A percentile compares a stretch with the other conserved stretches of the same genome.
Conservation (phyloP, 345 rosid species). For the Arabidopsis suecica region DNA sequence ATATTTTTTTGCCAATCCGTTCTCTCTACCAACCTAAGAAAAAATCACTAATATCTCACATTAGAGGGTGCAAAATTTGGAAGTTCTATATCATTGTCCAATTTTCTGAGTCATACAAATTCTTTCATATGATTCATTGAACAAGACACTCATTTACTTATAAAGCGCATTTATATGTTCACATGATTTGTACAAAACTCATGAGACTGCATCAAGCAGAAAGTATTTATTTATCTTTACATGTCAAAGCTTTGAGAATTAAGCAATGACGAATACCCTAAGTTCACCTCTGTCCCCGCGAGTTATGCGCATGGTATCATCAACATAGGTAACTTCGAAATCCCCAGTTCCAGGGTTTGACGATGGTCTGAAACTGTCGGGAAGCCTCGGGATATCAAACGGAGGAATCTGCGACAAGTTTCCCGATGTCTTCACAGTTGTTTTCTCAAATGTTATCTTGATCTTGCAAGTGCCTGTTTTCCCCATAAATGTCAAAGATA, state of each 20-base stretch:
- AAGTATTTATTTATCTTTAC: constrained; percentile 1
- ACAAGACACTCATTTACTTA: background rate
- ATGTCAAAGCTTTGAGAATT: background rate
- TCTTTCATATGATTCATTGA: background rate
- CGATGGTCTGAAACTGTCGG: constrained; percentile 68
- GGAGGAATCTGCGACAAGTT: constrained; percentile 80
- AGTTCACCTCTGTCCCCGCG: constrained; percentile 92
- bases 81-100: background rate
- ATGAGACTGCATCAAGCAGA: background rate
- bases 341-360: constrained; percentile 72
- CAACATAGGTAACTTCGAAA: constrained; percentile 82
- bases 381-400: constrained; percentile 73
- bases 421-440: constrained; percentile 77
- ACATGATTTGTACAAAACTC: constrained; percentile 19
- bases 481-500: background rate
- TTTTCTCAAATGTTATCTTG: constrained; percentile 76
- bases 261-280: constrained; percentile 73
- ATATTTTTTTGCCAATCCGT: background rate
- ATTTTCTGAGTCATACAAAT: background rate
- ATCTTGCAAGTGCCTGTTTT: constrained; percentile 71
- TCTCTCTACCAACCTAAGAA: background rate
- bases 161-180: background rate
- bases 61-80: background rate
- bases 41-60: background rate
- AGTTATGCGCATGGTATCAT: constrained; percentile 70